Percentiles rank a stretch among this genome's conserved stretches.
These are phyloP conservation scores for Pterocarpus macrocarpus DNA, from an alignment of 306 rosid genomes.

Conservation along the genomic window DNA sequence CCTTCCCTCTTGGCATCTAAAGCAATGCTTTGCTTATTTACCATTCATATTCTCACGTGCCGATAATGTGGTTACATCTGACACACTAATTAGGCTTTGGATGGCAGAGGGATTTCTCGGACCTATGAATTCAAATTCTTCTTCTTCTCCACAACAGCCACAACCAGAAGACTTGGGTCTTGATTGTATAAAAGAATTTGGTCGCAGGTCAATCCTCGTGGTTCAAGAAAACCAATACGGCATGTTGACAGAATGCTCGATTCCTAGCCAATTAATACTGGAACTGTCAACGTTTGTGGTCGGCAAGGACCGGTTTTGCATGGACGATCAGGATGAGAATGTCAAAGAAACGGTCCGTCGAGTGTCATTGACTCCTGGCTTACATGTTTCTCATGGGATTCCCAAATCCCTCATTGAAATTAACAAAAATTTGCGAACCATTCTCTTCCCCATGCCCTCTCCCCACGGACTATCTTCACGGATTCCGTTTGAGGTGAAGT, in stretches of 20 bases:
- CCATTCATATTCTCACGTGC: neutral
- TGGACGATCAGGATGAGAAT: neutral
- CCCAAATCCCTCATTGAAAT: neutral
- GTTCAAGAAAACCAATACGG: too few species aligned
- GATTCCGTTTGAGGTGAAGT: neutral
- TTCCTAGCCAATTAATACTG: too few species aligned
- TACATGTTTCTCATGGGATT: neutral
- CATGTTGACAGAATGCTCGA: too few species aligned
- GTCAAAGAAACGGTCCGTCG: neutral
- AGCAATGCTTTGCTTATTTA: conserved; percentile 17
- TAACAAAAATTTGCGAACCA: neutral
- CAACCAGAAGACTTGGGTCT: conserved; percentile 1
- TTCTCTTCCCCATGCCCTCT: too few species aligned
- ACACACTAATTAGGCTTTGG: neutral
- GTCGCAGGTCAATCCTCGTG: too few species aligned
- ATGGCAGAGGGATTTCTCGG: conserved; percentile 7
- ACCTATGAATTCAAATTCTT: neutral
- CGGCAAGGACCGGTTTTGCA: neutral
- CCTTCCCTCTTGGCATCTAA: neutral
- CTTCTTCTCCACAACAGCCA: neutral
- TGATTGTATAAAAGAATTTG: neutral
- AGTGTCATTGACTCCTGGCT: neutral
- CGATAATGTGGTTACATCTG: neutral
- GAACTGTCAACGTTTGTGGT: neutral
- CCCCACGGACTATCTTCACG: neutral